phyloP scores from a whole-genome alignment of 257 asterid species.

The Rubia yunnanensis region DNA sequence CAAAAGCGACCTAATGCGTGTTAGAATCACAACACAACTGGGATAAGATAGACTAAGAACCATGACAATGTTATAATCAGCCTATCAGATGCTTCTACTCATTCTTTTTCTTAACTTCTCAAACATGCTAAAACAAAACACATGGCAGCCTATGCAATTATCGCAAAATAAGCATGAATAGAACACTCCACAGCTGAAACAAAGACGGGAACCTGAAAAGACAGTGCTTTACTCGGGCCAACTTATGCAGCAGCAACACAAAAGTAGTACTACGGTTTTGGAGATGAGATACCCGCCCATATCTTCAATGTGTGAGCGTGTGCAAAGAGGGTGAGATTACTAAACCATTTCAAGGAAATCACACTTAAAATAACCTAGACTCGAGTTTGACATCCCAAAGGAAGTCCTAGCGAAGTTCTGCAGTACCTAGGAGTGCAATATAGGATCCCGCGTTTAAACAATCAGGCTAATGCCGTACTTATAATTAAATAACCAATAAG shows the following conservation, averaged over 20 bases:
- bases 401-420: neutral
- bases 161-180: neutral
- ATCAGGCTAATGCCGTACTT: neutral
- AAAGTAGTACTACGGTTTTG: too few relatives aligned
- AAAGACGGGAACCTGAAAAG: neutral
- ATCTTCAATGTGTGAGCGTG: too few relatives aligned
- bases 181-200: neutral
- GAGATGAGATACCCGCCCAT: too few relatives aligned
- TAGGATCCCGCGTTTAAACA: neutral
- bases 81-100: too few relatives aligned
- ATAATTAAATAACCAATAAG: conserved; percentile 1
- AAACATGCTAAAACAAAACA: neutral
- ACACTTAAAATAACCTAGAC: neutral
- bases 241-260: neutral
- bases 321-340: neutral
- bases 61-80: too few relatives aligned
- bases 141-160: neutral
- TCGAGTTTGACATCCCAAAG: neutral
- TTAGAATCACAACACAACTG: too few relatives aligned
- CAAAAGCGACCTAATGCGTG: too few relatives aligned
- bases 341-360: neutral
- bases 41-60: too few relatives aligned
- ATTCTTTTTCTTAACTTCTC: too few relatives aligned
- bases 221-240: neutral
- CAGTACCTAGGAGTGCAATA: neutral